phyloP scores from a whole-genome alignment of 2,329 filamentous ascomycete species.

The Xylaria sp. region DNA sequence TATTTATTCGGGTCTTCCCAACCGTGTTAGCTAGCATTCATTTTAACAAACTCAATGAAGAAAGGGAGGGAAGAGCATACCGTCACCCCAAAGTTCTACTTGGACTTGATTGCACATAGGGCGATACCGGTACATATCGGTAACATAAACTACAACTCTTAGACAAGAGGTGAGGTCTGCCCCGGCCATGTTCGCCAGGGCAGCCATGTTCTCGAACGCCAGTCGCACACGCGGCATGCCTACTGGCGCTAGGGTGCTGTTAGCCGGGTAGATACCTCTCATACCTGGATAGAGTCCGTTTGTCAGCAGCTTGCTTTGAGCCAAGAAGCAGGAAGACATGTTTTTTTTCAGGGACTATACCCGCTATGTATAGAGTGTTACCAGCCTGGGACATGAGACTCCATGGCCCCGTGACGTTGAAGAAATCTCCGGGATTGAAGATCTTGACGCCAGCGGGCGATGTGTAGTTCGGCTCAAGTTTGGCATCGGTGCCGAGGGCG shows the following conservation, averaged over 20 bases:
- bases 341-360: slow-evolving; percentile 20
- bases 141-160: slow-evolving; percentile 47
- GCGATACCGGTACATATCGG: slow-evolving; percentile 50
- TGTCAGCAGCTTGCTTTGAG: not conserved
- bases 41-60: not conserved
- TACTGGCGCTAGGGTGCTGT: slow-evolving; percentile 46
- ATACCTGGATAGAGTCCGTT: slow-evolving; percentile 36
- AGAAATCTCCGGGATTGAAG: slow-evolving; percentile 45
- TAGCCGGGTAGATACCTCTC: slow-evolving; percentile 48
- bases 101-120: slow-evolving; percentile 49
- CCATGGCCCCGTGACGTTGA: slow-evolving; percentile 45
- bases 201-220: slow-evolving; percentile 48
- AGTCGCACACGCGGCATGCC: slow-evolving; percentile 46
- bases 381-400: slow-evolving; percentile 47
- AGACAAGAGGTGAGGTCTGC: slow-evolving; percentile 39
- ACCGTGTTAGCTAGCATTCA: not conserved
- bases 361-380: slow-evolving; percentile 47
- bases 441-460: slow-evolving; percentile 45
- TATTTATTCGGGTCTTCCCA: slow-evolving; percentile 41
- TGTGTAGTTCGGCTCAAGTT: slow-evolving; percentile 43
- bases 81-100: slow-evolving; percentile 46
- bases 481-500: slow-evolving; percentile 14
- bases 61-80: not conserved
- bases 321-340: too few species aligned
- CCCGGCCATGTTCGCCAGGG: slow-evolving; percentile 46